Base-by-base conservation (phyloP, 2,329 filamentous ascomycete genomes). In the Alternaria brassicae region DNA sequence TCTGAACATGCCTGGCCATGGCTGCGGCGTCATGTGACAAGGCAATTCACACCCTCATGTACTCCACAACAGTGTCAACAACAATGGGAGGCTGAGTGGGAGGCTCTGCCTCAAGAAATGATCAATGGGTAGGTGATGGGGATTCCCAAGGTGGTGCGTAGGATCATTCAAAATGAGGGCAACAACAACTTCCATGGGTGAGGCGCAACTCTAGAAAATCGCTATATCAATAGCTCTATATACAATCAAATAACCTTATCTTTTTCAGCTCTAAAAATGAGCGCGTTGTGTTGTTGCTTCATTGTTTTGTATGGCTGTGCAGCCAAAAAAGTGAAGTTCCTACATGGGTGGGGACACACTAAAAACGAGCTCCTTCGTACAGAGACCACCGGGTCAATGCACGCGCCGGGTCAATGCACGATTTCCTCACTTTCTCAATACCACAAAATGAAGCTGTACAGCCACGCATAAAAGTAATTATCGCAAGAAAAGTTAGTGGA, bases 1-100 rank as follows among this genome's bases (percentile, higher is more conserved):
- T 40, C 36, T 40, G 32, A 62, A 52, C 56, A 62, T 41, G 53
- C 56, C 47, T 62, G 27, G 60, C 55, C 39, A 32, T 58, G 32
- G 55, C 23, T 40, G 27, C 41, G 5, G 48, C 32, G 34, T 51
- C 27, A 25, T 56, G 48, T 23, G 51, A 15, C 30, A 13, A 12
- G 10, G n/a, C 50, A 36, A 36, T 36, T 36, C 6, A 36, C 34
- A 6, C 15, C 34, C 6, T 17, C 6, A n/a, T 36, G 34, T 36
- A 36, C 15, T 42, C 21, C 51, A 27, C 49, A 36, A 6, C 4
- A 36, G 34, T 36, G 15, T 36, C 3, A 17, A n/a, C 34, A 36
- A 36, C 34, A 36, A 36, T 36, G 3, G 34, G 34, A 36, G 15
- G 15, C 15, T 36, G 6, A 36, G 34, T 36, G 15, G 34, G 58